These are phyloP conservation scores for Rhizopus arrhizus DNA, from an alignment of 371 early-diverging fungal genomes.

Conservation along the genomic window DNA sequence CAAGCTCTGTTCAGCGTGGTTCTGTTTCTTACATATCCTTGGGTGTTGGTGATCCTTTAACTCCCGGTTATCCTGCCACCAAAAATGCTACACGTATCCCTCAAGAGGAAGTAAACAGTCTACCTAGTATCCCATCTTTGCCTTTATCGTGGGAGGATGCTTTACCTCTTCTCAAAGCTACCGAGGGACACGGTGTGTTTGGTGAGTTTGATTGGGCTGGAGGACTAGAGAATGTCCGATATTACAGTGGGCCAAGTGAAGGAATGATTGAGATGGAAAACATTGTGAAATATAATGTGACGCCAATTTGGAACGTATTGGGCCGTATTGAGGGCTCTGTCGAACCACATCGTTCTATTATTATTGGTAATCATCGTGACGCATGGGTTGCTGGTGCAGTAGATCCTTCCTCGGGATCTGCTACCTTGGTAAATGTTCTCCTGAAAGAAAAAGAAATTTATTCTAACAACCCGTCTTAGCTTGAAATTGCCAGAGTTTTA, in stretches of 20 bases:
- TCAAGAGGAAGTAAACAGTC: constrained; percentile 41
- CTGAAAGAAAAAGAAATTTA: constrained; percentile 34
- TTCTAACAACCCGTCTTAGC: constrained; percentile 11
- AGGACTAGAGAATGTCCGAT: constrained; percentile 50
- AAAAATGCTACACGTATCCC: constrained; percentile 54
- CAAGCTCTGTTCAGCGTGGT: constrained; percentile 64
- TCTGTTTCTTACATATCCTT: constrained; percentile 52
- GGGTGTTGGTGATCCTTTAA: constrained; percentile 64
- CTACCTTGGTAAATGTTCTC: constrained; percentile 48
- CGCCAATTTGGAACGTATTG: constrained; percentile 72
- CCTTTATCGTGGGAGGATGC: constrained; percentile 71
- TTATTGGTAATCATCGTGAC: constrained; percentile 67
- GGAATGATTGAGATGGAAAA: constrained; percentile 60
- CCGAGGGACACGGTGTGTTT: constrained; percentile 51
- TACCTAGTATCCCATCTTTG: constrained; percentile 65
- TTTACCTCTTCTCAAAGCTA: constrained; percentile 56
- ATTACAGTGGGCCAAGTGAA: constrained; percentile 62
- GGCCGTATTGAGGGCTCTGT: constrained; percentile 62
- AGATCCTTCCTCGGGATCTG: constrained; percentile 69
- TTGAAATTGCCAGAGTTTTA: constrained; percentile 57
- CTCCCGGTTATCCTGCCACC: constrained; percentile 65
- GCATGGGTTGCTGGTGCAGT: constrained; percentile 76
- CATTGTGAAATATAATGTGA: constrained; percentile 55
- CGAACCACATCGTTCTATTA: constrained; percentile 55
- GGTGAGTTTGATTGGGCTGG: constrained; percentile 53